These are phyloP conservation scores for Geotrichum carabidarum DNA, from an alignment of 1,139 yeast species.

Conservation along the genomic window DNA sequence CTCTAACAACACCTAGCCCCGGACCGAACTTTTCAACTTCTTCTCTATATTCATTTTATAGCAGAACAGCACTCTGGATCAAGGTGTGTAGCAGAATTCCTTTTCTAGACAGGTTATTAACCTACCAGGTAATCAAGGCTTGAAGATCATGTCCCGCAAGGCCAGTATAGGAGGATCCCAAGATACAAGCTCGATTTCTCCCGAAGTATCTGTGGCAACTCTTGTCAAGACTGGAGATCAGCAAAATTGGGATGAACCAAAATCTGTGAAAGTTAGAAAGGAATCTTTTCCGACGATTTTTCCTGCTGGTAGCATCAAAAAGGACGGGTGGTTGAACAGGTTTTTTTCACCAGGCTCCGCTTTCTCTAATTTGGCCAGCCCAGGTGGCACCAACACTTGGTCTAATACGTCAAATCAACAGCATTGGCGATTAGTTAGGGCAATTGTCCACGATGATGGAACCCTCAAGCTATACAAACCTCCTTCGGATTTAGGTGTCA, in stretches of 20 bases:
- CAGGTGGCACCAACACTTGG: not conserved
- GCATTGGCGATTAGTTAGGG: conserved; percentile 34
- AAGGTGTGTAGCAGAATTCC: too few species aligned
- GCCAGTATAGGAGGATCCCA: too few species aligned
- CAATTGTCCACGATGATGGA: conserved; percentile 32
- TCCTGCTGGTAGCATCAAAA: not conserved
- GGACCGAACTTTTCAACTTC: too few species aligned
- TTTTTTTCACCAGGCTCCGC: not conserved
- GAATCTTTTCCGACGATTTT: not conserved
- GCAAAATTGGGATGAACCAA: not conserved
- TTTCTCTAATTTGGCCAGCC: not conserved
- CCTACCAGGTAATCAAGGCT: too few species aligned
- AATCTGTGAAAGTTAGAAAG: not conserved
- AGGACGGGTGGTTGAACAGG: conserved; percentile 20
- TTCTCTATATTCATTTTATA: too few species aligned
- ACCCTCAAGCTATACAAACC: conserved; percentile 31
- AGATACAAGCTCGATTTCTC: too few species aligned
- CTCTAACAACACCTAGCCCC: too few species aligned
- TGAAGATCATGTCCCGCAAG: too few species aligned
- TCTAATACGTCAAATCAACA: not conserved
- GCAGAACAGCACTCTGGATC: too few species aligned
- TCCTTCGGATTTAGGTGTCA: conserved; percentile 31
- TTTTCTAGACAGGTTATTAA: too few species aligned
- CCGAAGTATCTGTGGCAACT: not conserved
- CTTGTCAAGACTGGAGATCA: not conserved